A percentile compares a stretch with the other conserved stretches of the same genome.
Evolutionary conservation across 768 basidiomycete species (phyloP).

Genomic region (Amanita jacksonii): DNA sequence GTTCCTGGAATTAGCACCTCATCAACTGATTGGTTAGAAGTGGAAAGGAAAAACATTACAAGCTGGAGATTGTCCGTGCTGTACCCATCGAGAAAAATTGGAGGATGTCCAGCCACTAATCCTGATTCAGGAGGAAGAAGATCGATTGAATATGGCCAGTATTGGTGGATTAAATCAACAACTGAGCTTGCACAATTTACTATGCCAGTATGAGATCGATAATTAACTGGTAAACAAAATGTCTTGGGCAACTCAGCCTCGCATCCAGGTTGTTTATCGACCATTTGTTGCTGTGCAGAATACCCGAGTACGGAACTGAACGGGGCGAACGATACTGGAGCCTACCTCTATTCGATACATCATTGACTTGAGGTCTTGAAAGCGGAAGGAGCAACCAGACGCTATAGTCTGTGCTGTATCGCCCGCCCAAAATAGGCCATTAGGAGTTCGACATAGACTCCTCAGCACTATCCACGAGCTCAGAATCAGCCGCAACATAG

Average conservation of each 20-base stretch:
- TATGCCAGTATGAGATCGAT: constrained; percentile 66
- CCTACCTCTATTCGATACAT: constrained; percentile 51
- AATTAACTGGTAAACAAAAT: constrained; percentile 57
- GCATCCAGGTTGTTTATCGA: not conserved
- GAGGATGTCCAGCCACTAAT: constrained; percentile 41
- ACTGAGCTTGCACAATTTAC: constrained; percentile 62
- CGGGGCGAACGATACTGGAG: too few species aligned
- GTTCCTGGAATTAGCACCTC: constrained; percentile 24
- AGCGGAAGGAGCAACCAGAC: constrained; percentile 61
- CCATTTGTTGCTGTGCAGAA: constrained; percentile 10
- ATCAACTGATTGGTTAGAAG: not conserved
- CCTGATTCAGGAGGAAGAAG: constrained; percentile 45
- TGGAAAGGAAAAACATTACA: constrained; percentile 13
- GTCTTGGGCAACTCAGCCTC: constrained; percentile 15
- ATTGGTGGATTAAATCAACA: constrained; percentile 47
- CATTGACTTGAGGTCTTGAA: constrained; percentile 63
- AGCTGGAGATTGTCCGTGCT: constrained; percentile 33
- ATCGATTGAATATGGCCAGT: constrained; percentile 63
- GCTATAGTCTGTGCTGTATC: constrained; percentile 77
- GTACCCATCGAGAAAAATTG: constrained; percentile 47
- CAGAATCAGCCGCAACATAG: not conserved
- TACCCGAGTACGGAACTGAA: too few species aligned
- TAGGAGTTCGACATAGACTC: constrained; percentile 48
- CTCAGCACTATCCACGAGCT: constrained; percentile 39
- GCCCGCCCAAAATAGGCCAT: constrained; percentile 72